phyloP scores from a whole-genome alignment of 305 asterid genomes.

The Plantago coronopus region DNA sequence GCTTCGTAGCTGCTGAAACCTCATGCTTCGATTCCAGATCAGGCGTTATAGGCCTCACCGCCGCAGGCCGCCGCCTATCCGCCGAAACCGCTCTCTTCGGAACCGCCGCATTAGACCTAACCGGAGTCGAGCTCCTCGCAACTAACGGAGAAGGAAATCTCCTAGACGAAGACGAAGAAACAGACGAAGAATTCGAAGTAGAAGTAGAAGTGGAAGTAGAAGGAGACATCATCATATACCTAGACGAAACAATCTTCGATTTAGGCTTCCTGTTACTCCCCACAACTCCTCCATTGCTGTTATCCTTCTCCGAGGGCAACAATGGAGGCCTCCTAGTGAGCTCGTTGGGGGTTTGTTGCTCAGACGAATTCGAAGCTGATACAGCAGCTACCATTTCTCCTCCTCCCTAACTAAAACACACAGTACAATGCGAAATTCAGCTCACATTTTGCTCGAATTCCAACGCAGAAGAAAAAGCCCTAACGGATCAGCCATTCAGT shows the following conservation, averaged over 20 bases:
- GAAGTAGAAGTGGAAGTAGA: slow-evolving; percentile 51
- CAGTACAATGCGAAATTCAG: slow-evolving; percentile 29
- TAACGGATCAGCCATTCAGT: too few relatives aligned
- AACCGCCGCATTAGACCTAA: slow-evolving; percentile 30
- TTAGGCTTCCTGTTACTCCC: slow-evolving; percentile 34
- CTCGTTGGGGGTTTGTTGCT: slow-evolving; percentile 32
- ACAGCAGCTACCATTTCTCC: slow-evolving; percentile 71
- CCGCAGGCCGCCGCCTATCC: slow-evolving; percentile 60
- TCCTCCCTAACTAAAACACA: slow-evolving; percentile 31
- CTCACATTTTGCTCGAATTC: slow-evolving; percentile 45
- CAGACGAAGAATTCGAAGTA: slow-evolving; percentile 61
- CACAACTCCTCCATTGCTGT: slow-evolving; percentile 31
- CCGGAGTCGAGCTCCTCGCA: slow-evolving; percentile 51
- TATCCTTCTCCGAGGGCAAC: slow-evolving; percentile 55
- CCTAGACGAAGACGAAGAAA: slow-evolving; percentile 56
- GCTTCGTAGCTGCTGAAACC: slow-evolving; percentile 68
- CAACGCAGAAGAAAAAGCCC: too few relatives aligned
- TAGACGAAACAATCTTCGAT: slow-evolving; percentile 46
- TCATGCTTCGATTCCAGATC: slow-evolving; percentile 64
- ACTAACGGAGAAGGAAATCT: slow-evolving; percentile 72
- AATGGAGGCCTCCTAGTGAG: slow-evolving; percentile 46
- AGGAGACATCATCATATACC: slow-evolving; percentile 53
- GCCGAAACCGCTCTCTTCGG: slow-evolving; percentile 80
- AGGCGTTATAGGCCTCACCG: slow-evolving; percentile 44
- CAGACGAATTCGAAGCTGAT: slow-evolving; percentile 35